These are phyloP conservation scores for Marsdenia floribunda DNA, from an alignment of 257 asterid species.

Conservation along the genomic window DNA sequence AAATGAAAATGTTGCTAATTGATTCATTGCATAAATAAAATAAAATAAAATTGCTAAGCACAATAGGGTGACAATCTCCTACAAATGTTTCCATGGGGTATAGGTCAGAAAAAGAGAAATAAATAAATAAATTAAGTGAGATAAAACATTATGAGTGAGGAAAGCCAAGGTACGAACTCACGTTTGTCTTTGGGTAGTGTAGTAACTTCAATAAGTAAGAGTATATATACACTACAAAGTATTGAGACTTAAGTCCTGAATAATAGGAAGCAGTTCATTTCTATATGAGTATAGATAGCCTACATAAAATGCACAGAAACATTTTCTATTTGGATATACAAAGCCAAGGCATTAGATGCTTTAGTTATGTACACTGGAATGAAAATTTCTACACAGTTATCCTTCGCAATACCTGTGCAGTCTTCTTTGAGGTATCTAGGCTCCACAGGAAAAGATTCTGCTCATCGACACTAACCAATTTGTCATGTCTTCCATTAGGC, in stretches of 20 bases:
- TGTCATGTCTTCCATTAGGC: constrained; percentile 98
- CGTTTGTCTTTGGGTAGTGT: background rate
- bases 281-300: background rate
- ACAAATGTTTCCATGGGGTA: background rate
- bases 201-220: background rate
- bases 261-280: background rate
- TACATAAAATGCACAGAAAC: too few species aligned
- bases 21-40: background rate
- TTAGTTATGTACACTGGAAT: background rate
- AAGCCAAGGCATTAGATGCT: constrained; percentile 2
- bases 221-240: background rate
- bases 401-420: constrained; percentile 69
- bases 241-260: background rate
- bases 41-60: background rate
- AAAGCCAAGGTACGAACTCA: background rate
- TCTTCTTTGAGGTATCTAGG: constrained; percentile 78
- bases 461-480: constrained; percentile 80
- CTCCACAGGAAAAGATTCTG: constrained; percentile 83
- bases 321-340: background rate
- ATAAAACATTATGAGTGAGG: background rate
- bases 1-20: background rate
- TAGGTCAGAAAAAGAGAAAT: background rate
- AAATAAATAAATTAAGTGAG: background rate
- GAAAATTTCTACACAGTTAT: constrained; percentile 4
- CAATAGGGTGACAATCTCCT: background rate